Conservation (phyloP, 2,329 filamentous ascomycete genomes). For the Ophiocordyceps camponoti-rufipedis region DNA sequence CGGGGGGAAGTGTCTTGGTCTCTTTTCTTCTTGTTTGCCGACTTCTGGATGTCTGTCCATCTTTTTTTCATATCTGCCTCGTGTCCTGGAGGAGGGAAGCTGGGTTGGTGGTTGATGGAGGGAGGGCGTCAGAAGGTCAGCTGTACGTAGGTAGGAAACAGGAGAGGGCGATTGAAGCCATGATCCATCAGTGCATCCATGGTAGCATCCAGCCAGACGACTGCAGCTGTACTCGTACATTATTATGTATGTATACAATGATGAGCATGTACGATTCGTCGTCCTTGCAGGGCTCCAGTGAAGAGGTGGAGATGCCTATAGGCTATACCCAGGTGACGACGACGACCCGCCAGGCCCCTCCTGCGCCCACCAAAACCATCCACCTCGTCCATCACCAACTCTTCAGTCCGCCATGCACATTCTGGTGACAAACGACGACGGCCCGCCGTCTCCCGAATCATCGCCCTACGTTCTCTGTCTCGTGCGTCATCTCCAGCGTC, state of each 20-base stretch:
- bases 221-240: too few relatives aligned
- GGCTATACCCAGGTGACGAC: too few relatives aligned
- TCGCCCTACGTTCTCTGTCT: constrained; percentile 68
- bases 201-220: not conserved
- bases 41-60: constrained; percentile 2
- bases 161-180: constrained; percentile 1
- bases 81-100: not conserved
- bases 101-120: not conserved
- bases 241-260: not conserved
- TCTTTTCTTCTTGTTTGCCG: not conserved
- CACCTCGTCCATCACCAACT: not conserved
- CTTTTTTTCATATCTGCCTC: constrained; percentile 1
- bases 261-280: not conserved
- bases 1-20: not conserved
- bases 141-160: constrained; percentile 1
- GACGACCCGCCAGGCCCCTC: not conserved
- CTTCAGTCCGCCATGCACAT: constrained; percentile 33
- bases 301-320: too few relatives aligned
- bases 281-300: too few relatives aligned
- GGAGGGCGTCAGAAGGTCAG: constrained; percentile 1
- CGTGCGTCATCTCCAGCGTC: constrained; percentile 48
- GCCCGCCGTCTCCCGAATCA: constrained; percentile 58
- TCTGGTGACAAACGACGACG: constrained; percentile 62
- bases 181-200: not conserved
- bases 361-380: not conserved